Conservation (phyloP, 208 protist genomes). For the Histomonas meleagridis region DNA sequence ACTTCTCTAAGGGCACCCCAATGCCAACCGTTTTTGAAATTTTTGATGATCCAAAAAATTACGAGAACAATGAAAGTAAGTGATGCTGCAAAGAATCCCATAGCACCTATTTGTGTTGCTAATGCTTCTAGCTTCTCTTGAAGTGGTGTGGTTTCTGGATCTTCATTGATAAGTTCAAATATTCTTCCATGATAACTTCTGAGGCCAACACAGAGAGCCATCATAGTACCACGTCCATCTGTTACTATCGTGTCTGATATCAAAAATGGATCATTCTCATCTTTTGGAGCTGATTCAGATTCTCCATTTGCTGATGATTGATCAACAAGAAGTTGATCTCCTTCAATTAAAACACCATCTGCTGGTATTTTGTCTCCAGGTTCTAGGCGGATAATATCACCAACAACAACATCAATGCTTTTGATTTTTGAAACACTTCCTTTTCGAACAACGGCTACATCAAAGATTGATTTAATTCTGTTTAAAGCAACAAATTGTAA, state of each 20-base stretch:
- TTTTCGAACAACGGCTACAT: neutral
- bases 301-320: neutral
- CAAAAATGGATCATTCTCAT: neutral
- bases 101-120: neutral
- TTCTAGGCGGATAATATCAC: neutral
- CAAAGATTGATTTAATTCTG: neutral
- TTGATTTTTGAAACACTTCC: neutral
- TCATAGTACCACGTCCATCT: neutral
- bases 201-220: neutral
- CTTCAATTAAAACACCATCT: neutral
- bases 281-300: neutral
- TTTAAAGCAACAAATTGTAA: neutral
- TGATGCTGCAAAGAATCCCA: conserved; percentile 22
- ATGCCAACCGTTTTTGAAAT: neutral
- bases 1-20: neutral
- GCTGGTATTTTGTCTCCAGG: conserved; percentile 9
- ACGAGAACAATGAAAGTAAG: conserved; percentile 36
- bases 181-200: neutral
- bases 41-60: neutral
- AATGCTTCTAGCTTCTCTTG: conserved; percentile 12
- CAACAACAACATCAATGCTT: neutral
- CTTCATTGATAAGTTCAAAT: neutral
- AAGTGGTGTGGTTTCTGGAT: neutral
- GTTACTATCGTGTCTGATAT: neutral
- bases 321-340: neutral